Evolutionary conservation across 2,329 filamentous ascomycete genomes (phyloP).

Genomic region (Pseudogymnoascus sp.): DNA sequence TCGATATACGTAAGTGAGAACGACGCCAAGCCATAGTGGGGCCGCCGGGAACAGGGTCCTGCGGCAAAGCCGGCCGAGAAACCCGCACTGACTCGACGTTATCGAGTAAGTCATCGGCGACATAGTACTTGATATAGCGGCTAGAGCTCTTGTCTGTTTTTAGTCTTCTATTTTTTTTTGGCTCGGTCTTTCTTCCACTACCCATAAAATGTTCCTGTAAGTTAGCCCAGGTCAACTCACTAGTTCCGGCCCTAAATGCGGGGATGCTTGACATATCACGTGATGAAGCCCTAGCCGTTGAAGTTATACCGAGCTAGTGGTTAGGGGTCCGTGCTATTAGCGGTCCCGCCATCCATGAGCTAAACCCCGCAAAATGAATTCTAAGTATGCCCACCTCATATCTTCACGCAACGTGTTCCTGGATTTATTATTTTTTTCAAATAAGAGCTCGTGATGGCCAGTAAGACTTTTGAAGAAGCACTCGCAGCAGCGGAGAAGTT

Average conservation of each 20-base stretch:
- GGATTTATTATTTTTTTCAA: not conserved
- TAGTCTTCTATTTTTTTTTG: not conserved
- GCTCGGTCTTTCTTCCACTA: not conserved
- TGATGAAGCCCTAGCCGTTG: not conserved
- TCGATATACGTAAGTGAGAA: not conserved
- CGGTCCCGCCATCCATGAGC: not conserved
- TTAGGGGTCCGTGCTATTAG: not conserved
- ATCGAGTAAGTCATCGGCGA: not conserved
- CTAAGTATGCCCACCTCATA: not conserved
- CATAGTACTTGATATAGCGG: not conserved
- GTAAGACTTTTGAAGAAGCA: not conserved
- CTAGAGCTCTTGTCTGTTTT: not conserved
- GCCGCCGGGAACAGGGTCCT: conserved; percentile 22
- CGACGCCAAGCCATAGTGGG: too few relatives aligned
- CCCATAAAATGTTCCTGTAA: not conserved
- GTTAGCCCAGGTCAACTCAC: not conserved
- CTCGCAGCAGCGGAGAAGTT: not conserved
- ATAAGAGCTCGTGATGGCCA: not conserved
- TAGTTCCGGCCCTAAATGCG: not conserved
- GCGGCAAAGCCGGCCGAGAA: not conserved
- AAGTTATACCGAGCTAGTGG: not conserved
- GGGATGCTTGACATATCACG: not conserved
- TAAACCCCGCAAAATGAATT: not conserved
- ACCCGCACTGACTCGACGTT: not conserved
- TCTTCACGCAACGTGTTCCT: not conserved